Evolutionary conservation across 306 rosid genomes (phyloP), one percentile per base, ranked within the genome.

Genomic region (Quercus aquifolioides): DNA sequence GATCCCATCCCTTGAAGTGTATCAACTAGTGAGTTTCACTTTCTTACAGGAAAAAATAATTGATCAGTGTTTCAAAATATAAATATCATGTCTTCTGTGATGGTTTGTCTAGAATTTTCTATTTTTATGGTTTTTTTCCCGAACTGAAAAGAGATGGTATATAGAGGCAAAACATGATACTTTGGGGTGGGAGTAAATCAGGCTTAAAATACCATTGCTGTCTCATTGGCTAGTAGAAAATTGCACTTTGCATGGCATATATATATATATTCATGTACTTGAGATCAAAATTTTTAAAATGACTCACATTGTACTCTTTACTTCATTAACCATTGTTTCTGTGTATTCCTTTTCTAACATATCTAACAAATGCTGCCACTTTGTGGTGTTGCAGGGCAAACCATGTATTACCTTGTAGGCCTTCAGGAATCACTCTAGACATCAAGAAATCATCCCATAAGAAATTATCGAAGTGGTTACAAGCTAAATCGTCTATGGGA

Each of bases 381-480:
- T 80, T 55, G 55, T 75, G 25, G 55, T 62, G 46, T 30, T 82
- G 70, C 79, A 92, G 99, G 99, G 87, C 99, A 76, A 95, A 92
- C 79, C 92, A 95, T 84, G 85, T 91, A 72, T 84, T 95, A 78
- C 92, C 92, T 73, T 95, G 98, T 74, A 91, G 98, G 74, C 97
- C 97, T 78, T 78, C 94, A 23, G 97, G 98, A 81, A 63, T 86
- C 74, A 95, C 94, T 55, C 82, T 95, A 60, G 97, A 92, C 90
- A 90, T 95, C 89, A 91, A 92, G 85, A 92, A 91, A 76, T 95
- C 99, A 51, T 95, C 99, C 26, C 62, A 91, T 88, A 95, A 92
- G 88, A 95, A 95, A 85, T 65, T 92, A 67, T 90, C 98, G 0
- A 95, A 95, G 91, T 95, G 98, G 98, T 86, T 92, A 80, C 97